Conservation (phyloP, 2,329 filamentous ascomycete genomes). For the Colletotrichum brevisporum region DNA sequence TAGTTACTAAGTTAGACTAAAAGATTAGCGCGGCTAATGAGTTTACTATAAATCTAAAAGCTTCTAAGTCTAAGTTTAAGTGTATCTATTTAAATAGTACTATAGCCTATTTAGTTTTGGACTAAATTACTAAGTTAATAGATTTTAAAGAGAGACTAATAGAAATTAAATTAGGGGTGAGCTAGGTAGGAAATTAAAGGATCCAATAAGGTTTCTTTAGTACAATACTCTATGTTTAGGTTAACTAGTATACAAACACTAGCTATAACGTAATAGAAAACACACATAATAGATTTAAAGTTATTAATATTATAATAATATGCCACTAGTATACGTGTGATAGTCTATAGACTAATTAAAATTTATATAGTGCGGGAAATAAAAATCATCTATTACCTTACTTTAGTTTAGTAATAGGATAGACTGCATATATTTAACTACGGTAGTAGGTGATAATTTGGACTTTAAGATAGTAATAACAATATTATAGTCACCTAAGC, state of each 20-base stretch:
- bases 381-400: no score
- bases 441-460: no score
- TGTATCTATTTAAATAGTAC: neutral
- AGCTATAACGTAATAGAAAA: neutral
- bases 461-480: no score
- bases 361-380: no score
- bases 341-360: neutral
- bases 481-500: no score
- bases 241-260: neutral
- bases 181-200: neutral
- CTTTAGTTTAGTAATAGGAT: no score
- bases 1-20: neutral
- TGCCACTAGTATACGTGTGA: neutral
- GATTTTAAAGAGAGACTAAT: neutral
- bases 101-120: slow-evolving; percentile 2
- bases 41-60: neutral
- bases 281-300: neutral
- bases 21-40: slow-evolving; percentile 1
- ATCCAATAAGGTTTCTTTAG: neutral
- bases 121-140: slow-evolving; percentile 1
- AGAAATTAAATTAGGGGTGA: neutral
- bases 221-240: neutral
- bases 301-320: neutral
- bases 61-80: slow-evolving; percentile 2
- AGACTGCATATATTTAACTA: no score